Conservation (phyloP, 2,329 filamentous ascomycete species). For the Penicillium hesseltinei region DNA sequence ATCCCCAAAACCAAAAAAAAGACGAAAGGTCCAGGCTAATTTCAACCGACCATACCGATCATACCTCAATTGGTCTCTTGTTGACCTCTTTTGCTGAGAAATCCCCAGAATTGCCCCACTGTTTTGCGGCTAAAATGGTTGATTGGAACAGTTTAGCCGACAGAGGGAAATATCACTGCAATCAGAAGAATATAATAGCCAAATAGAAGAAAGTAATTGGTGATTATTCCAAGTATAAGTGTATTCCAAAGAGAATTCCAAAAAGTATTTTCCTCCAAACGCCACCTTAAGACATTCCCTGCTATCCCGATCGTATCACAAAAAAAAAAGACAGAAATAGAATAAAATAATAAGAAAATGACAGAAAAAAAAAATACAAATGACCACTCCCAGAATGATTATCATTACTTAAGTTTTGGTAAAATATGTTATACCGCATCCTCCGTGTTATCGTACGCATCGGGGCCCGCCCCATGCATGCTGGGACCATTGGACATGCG, state of each 20-base stretch:
- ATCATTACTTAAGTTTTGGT: slow-evolving; percentile 29
- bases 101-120: slow-evolving; percentile 7
- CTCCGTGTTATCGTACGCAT: slow-evolving; percentile 36
- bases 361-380: slow-evolving; percentile 12
- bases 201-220: neutral
- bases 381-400: slow-evolving; percentile 23
- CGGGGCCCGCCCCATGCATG: slow-evolving; percentile 37
- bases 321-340: slow-evolving; percentile 2
- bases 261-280: neutral
- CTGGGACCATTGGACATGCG: slow-evolving; percentile 33
- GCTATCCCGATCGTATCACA: neutral
- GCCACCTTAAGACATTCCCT: neutral
- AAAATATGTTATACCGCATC: slow-evolving; percentile 30
- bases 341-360: slow-evolving; percentile 12
- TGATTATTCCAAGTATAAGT: neutral
- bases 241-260: neutral
- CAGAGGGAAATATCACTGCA: neutral
- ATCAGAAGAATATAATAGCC: neutral
- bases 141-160: neutral
- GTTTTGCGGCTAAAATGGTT: slow-evolving; percentile 12
- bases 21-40: slow-evolving; percentile 5
- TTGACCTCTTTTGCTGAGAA: neutral
- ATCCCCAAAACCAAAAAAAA: neutral
- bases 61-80: neutral
- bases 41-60: neutral